Percentiles rank a stretch among this genome's conserved stretches.
Evolutionary conservation across 306 rosid species (phyloP).

Genomic region (Carpinus viminea): DNA sequence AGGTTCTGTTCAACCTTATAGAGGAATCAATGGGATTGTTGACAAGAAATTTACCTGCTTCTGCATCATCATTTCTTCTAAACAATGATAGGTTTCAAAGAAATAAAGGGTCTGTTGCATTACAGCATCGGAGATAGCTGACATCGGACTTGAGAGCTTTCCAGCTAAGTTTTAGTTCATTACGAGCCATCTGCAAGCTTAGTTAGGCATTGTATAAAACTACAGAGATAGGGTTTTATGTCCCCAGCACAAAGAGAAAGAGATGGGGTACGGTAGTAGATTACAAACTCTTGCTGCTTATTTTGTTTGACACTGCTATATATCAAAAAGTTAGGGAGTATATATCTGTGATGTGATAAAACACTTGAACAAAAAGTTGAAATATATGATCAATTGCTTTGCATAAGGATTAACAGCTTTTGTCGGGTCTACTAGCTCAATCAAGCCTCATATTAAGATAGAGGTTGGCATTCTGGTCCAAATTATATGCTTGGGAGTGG

Average conservation of each 20-base stretch:
- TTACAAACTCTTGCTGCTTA: conserved; percentile 8
- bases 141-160: conserved; percentile 12
- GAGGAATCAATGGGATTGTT: conserved; percentile 36
- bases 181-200: conserved; percentile 15
- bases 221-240: conserved; percentile 2
- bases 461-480: not conserved
- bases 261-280: conserved; percentile 6
- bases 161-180: conserved; percentile 18
- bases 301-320: conserved; percentile 8
- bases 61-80: conserved; percentile 32
- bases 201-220: conserved; percentile 17
- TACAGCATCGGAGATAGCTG: conserved; percentile 35
- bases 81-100: conserved; percentile 13
- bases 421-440: not conserved
- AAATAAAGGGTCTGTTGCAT: conserved; percentile 18
- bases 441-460: not conserved
- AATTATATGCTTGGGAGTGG: not conserved
- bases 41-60: conserved; percentile 43
- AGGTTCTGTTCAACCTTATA: conserved; percentile 27
- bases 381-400: not conserved
- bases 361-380: not conserved
- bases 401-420: not conserved
- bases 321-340: not conserved
- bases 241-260: conserved; percentile 8
- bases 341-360: not conserved